Conservation (phyloP, 371 early-diverging fungal species). For the Zopfochytrium polystomum region DNA sequence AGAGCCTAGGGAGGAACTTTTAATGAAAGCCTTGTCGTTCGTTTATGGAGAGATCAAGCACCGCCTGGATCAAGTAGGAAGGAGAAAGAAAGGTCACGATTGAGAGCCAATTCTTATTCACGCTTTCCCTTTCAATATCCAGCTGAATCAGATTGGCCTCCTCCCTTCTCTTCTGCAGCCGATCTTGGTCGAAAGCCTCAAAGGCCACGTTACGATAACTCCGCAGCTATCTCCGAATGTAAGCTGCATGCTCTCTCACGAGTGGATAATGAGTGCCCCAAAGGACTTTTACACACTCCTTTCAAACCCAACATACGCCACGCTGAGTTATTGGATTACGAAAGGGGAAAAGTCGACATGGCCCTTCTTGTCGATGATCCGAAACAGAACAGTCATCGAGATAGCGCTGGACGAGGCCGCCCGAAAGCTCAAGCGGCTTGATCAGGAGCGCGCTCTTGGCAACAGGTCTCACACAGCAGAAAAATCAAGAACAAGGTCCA, state of each 20-base stretch:
- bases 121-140: too few relatives aligned
- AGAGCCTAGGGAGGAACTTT: constrained; percentile 6
- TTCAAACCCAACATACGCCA: constrained; percentile 68
- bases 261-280: background rate
- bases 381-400: constrained; percentile 72
- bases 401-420: constrained; percentile 57
- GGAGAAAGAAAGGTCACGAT: too few relatives aligned
- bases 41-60: constrained; percentile 33
- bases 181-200: constrained; percentile 31
- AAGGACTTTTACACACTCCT: constrained; percentile 68
- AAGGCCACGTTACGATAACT: constrained; percentile 42
- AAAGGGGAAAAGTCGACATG: constrained; percentile 83
- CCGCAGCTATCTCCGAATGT: constrained; percentile 19
- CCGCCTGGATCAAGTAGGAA: constrained; percentile 37
- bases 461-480: too few relatives aligned
- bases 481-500: too few relatives aligned
- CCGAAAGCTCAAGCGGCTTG: too few relatives aligned
- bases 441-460: too few relatives aligned
- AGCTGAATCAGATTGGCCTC: constrained; percentile 30
- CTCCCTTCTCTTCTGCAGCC: constrained; percentile 24
- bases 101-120: too few relatives aligned
- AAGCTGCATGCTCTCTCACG: constrained; percentile 6
- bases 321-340: constrained; percentile 72
- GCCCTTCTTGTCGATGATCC: constrained; percentile 72
- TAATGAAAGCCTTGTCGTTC: constrained; percentile 15